A percentile compares a stretch with the other conserved stretches of the same genome.
phyloP scores from a whole-genome alignment of 78 protist species.

The Bodo saltans region DNA sequence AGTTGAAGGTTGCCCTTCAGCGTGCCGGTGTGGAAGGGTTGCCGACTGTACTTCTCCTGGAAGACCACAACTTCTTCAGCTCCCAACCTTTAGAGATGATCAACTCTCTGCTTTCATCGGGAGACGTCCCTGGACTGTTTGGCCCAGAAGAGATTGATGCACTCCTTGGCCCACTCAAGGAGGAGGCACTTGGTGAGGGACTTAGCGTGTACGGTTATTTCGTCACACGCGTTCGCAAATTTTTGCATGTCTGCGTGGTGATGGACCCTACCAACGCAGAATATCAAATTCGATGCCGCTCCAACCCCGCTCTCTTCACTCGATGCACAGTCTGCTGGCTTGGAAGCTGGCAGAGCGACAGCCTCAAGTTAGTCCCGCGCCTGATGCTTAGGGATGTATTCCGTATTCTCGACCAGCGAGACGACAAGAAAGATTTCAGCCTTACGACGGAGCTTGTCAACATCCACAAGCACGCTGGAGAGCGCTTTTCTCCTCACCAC shows the following conservation, averaged over 20 bases:
- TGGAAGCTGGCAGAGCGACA: conserved; percentile 42
- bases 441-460: conserved; percentile 4
- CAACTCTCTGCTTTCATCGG: conserved; percentile 68
- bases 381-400: conserved; percentile 2
- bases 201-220: conserved; percentile 56
- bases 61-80: conserved; percentile 64
- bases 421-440: neutral
- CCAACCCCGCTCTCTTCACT: conserved; percentile 79
- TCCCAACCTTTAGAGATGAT: conserved; percentile 51
- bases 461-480: conserved; percentile 6
- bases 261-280: conserved; percentile 52
- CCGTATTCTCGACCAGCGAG: neutral
- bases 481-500: conserved; percentile 36
- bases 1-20: conserved; percentile 49
- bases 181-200: conserved; percentile 32
- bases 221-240: conserved; percentile 34
- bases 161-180: conserved; percentile 51
- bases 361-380: conserved; percentile 31
- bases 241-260: conserved; percentile 59
- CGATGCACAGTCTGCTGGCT: conserved; percentile 53
- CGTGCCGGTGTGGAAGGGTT: conserved; percentile 57
- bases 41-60: conserved; percentile 45
- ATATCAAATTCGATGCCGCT: conserved; percentile 48
- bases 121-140: conserved; percentile 84
- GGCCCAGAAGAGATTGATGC: conserved; percentile 70